Evolutionary conservation across 2,329 filamentous ascomycete genomes (phyloP), one percentile per base, ranked within the genome.

Genomic region (Colletotrichum tofieldiae): DNA sequence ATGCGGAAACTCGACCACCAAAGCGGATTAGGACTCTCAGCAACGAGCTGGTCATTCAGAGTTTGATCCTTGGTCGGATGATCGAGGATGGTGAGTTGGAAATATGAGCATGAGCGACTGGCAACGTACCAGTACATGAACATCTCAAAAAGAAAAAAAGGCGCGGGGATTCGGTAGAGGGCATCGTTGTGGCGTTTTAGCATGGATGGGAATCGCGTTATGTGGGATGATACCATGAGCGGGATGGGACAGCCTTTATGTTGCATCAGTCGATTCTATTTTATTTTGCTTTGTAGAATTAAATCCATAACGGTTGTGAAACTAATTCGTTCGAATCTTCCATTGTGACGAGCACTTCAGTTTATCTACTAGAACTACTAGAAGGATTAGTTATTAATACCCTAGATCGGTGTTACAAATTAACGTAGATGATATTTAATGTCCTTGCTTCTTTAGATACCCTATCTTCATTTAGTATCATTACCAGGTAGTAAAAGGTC

Each of bases 1-100:
- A 70, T 6, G 65, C 76, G 5, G 78, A 79, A 12, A 77, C 72
- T 37, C 78, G 83, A 20, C 78, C 83, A 54, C 84, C 86, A 16
- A 85, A 87, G 76, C 88, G 82, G 72, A 85, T 95, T 47, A 89
- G 88, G 74, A 88, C 96, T 55, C 88, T 97, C 64, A 93, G 92
- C 67, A 93, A 97, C 80, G 96, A 98, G 82, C 91, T 96, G 79
- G 91, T 98, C 29, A 92, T 97, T 67, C 96, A 99, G 85, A 98
- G 95, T 81, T 84, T 98, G 71, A 98, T 99, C 74, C 81, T 98
- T 62, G 96, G 95, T 0, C 90, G 91, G 73, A 83, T 98, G 76
- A 89, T 95, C 64, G 92, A 94, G 73, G 88, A 90, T 61, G 86
- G 84, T 16, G 87, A 90, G 75, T 77, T 85, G 16, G 73, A 74